phyloP scores from a whole-genome alignment of 2,329 filamentous ascomycete species.

The Beauveria varroae region DNA sequence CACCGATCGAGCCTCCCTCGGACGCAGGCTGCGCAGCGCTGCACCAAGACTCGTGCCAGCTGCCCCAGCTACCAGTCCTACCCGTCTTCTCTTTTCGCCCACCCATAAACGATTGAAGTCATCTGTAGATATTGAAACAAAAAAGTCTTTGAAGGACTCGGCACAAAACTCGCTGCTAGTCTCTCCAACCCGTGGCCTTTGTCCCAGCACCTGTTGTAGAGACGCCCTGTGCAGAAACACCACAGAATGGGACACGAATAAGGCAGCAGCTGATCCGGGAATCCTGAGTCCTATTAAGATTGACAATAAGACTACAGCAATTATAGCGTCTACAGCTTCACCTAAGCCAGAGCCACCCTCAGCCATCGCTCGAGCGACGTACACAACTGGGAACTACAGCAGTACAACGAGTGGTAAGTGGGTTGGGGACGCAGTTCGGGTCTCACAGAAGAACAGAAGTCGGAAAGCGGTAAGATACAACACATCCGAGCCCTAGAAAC shows the following conservation, averaged over 20 bases:
- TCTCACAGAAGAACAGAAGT: not conserved
- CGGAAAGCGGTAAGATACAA: not conserved
- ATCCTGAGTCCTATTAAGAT: not conserved
- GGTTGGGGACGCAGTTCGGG: not conserved
- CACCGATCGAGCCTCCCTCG: not conserved
- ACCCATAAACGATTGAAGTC: too few relatives aligned
- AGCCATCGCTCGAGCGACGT: conserved; percentile 14
- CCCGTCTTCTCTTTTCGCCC: not conserved
- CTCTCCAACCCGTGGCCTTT: not conserved
- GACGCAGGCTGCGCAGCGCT: not conserved
- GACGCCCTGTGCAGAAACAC: not conserved
- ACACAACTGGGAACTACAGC: too few relatives aligned
- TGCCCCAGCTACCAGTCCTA: not conserved
- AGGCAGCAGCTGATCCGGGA: not conserved
- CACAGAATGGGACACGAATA: not conserved
- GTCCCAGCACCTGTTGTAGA: too few relatives aligned
- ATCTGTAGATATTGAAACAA: not conserved
- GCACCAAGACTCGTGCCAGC: not conserved
- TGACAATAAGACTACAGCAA: conserved; percentile 26
- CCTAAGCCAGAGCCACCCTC: conserved; percentile 23
- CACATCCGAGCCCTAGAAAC: not conserved
- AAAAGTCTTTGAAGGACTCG: not conserved
- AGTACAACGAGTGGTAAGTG: not conserved
- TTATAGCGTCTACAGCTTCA: conserved; percentile 29
- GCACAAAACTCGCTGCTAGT: not conserved